Conservation (phyloP, 768 basidiomycete genomes). For the Leccinum obscurum region DNA sequence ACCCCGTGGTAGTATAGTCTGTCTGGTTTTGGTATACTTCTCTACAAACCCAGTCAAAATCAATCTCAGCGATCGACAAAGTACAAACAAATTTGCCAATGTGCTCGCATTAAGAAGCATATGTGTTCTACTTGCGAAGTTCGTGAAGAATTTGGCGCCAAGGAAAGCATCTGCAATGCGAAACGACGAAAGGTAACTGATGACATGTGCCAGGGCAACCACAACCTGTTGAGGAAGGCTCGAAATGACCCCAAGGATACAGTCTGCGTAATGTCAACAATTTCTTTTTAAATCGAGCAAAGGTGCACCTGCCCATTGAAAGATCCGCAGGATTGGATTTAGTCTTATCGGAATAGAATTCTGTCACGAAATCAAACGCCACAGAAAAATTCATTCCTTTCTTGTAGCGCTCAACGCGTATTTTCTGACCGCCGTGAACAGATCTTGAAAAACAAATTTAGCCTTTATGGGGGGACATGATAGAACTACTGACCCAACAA, state of each 20-base stretch:
- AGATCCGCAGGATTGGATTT: slow-evolving; percentile 41
- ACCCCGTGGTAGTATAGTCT: slow-evolving; percentile 69
- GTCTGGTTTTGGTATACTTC: slow-evolving; percentile 95
- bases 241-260: slow-evolving; percentile 59
- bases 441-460: slow-evolving; percentile 32
- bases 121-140: slow-evolving; percentile 72
- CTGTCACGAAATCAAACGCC: slow-evolving; percentile 65
- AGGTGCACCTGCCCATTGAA: slow-evolving; percentile 16
- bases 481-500: slow-evolving; percentile 51
- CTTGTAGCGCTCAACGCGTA: slow-evolving; percentile 65
- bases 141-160: slow-evolving; percentile 75
- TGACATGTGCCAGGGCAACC: slow-evolving; percentile 69
- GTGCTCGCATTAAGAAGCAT: slow-evolving; percentile 93
- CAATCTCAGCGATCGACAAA: not conserved
- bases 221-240: slow-evolving; percentile 71
- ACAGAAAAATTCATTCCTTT: slow-evolving; percentile 58
- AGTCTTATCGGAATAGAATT: slow-evolving; percentile 62
- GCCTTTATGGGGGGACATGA: slow-evolving; percentile 5
- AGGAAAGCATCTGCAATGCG: slow-evolving; percentile 76
- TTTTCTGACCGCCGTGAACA: slow-evolving; percentile 39
- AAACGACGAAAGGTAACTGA: slow-evolving; percentile 72
- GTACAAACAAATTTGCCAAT: slow-evolving; percentile 65
- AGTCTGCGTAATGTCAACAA: slow-evolving; percentile 40
- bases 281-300: not conserved
- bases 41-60: slow-evolving; percentile 31